A percentile compares a stretch with the other conserved stretches of the same genome.
phyloP scores from a whole-genome alignment of 2,329 filamentous ascomycete genomes.

The Apiospora arundinis region DNA sequence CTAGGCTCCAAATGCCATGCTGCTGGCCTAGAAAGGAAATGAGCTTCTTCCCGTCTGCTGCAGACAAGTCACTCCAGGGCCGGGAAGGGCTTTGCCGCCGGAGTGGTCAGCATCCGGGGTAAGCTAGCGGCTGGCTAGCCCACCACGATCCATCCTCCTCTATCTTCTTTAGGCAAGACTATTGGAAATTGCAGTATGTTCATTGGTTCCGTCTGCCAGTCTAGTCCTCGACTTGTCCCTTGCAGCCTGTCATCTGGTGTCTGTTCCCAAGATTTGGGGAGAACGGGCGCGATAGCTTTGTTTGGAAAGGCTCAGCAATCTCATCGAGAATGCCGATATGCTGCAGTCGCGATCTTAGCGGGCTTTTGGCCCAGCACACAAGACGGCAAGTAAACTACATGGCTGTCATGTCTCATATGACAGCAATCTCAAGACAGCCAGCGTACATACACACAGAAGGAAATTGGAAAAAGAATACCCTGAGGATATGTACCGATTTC shows the following conservation, averaged over 20 bases:
- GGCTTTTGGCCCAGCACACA: neutral
- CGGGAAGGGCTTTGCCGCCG: constrained; percentile 10
- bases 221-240: neutral
- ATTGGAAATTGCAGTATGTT: neutral
- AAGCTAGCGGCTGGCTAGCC: neutral
- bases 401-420: constrained; percentile 2
- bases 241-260: constrained; percentile 12
- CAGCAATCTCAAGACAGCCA: neutral
- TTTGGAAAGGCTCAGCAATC: neutral
- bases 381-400: neutral
- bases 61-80: neutral
- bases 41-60: neutral
- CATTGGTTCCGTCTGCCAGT: neutral
- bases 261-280: neutral
- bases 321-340: neutral
- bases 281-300: neutral
- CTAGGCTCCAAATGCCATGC: neutral
- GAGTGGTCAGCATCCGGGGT: constrained; percentile 15
- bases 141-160: neutral
- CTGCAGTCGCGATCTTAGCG: neutral
- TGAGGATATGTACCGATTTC: neutral
- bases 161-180: constrained; percentile 5
- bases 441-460: neutral
- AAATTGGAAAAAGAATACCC: neutral
- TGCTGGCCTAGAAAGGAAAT: constrained; percentile 15